A percentile compares a stretch with the other conserved stretches of the same genome.
Evolutionary conservation across 2,329 filamentous ascomycete genomes (phyloP).

Genomic region (Parasarocladium wereldwijsianum): DNA sequence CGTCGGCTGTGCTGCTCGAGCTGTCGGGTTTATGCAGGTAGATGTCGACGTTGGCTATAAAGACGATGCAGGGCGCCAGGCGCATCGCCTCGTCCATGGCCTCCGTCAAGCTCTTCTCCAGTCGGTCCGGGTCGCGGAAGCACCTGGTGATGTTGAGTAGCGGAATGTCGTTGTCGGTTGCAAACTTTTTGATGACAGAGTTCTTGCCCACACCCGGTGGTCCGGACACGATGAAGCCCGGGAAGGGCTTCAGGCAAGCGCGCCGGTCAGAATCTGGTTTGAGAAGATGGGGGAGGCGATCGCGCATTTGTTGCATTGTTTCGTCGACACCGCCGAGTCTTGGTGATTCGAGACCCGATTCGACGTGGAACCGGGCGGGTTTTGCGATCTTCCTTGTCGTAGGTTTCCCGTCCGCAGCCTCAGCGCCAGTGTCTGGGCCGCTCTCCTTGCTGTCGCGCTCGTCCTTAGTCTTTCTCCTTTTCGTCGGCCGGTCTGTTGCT

Average conservation of each 20-base stretch:
- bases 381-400: conserved; percentile 16
- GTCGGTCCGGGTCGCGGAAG: conserved; percentile 22
- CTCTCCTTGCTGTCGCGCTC: conserved; percentile 8
- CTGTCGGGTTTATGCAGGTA: conserved; percentile 71
- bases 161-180: conserved; percentile 56
- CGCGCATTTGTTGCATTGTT: conserved; percentile 4
- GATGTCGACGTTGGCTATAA: conserved; percentile 77
- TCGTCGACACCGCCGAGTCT: conserved; percentile 17
- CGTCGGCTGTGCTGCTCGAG: conserved; percentile 48
- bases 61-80: conserved; percentile 76
- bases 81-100: conserved; percentile 63
- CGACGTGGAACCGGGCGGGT: conserved; percentile 15
- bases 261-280: not conserved
- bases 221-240: conserved; percentile 60
- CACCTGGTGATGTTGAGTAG: conserved; percentile 42
- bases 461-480: conserved; percentile 17
- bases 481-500: conserved; percentile 13
- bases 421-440: conserved; percentile 7
- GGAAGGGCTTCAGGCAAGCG: not conserved
- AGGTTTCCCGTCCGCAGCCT: conserved; percentile 9
- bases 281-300: not conserved
- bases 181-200: conserved; percentile 59
- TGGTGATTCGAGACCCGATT: conserved; percentile 10
- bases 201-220: conserved; percentile 73
- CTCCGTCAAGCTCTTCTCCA: conserved; percentile 23